Percentiles rank a stretch among this genome's conserved stretches.
Evolutionary conservation across 257 asterid genomes (phyloP).

Genomic region (Perilla frutescens): DNA sequence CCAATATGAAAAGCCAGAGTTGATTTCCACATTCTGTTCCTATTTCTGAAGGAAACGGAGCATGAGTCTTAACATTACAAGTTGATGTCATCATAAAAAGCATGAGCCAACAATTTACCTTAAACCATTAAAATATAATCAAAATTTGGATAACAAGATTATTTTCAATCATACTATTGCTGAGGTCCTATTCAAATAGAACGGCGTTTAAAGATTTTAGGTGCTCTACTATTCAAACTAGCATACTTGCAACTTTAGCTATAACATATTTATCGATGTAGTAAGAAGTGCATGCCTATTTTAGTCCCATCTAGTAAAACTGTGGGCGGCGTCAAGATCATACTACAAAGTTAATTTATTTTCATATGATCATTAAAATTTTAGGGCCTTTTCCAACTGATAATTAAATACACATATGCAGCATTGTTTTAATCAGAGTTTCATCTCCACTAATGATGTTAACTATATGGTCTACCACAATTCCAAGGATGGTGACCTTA

Average conservation of each 20-base stretch:
- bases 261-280: background rate
- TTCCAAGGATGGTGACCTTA: conserved; percentile 54
- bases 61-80: background rate
- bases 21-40: background rate
- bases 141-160: background rate
- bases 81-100: background rate
- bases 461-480: conserved; percentile 50
- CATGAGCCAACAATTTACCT: background rate
- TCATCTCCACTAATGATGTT: conserved; percentile 47
- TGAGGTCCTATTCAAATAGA: background rate
- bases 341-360: background rate
- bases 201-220: background rate
- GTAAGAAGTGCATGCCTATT: background rate
- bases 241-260: background rate
- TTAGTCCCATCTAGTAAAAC: background rate
- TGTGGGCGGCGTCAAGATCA: background rate
- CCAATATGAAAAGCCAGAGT: background rate
- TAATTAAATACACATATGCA: background rate
- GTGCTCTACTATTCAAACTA: background rate
- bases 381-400: conserved; percentile 20
- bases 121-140: background rate
- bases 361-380: background rate
- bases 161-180: no score
- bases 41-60: background rate
- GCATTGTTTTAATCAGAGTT: conserved; percentile 30